Base-by-base conservation (phyloP, 257 asterid species). In the Solanum stenotomum region DNA sequence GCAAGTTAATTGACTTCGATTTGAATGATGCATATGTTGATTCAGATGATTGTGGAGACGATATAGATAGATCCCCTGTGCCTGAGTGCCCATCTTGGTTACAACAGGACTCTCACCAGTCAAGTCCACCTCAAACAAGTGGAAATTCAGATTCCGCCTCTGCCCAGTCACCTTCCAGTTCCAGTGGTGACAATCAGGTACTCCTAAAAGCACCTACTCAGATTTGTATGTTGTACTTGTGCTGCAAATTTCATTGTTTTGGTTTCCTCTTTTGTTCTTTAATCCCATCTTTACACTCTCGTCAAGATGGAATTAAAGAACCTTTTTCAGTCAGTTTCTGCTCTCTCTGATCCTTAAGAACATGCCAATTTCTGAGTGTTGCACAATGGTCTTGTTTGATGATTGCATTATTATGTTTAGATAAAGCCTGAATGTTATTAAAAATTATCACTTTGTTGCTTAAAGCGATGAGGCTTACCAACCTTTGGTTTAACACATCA, bases 71-170 rank as follows among this genome's bases (percentile, higher is more conserved):
- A 87, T 92, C 92, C 61, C 90, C 94, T 20, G 89, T 86, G 88
- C 93, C 95, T 61, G 95, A 91, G 72, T 92, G 90, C 88, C 94
- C 95, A 83, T 92, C 93, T 35, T 95, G 98, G 98, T 91, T 88
- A 89, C 96, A 92, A 81, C 98, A 92, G 87, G 96, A 92, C 75
- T 93, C 95, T 70, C 94, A 90, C 86, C 95, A 91, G 88, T 94
- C 96, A 84, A 94, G 98, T 92, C 98, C 98, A 86, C 98, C 96
- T 88, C 98, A 94, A 89, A 93, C 95, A 46, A 94, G 97, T 87
- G 92, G 97, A 76, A 95, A 94, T 89, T 94, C 98, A 22, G 98
- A 93, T 89, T 94, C 98, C 59, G 95, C 94, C 15, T 95, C 98
- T 88, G 94, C 96, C 2, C 97, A 91, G 88, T 94, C 98, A 89